Evolutionary conservation across 2,329 filamentous ascomycete species (phyloP).

Genomic region (Fusarium circinatum): DNA sequence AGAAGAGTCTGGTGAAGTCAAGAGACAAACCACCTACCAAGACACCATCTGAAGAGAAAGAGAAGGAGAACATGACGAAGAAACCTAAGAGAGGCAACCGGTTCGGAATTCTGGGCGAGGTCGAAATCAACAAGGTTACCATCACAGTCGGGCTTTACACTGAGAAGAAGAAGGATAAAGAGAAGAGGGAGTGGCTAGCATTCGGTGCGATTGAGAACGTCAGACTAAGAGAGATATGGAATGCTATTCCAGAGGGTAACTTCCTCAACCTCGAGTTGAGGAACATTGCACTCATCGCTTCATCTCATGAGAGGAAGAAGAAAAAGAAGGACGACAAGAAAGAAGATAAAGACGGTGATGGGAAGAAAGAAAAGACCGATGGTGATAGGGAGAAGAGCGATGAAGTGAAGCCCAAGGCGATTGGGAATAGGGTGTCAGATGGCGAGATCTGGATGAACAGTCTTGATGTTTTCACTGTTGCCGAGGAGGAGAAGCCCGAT

Average conservation of each 20-base stretch:
- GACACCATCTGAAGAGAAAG: neutral
- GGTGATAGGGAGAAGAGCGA: neutral
- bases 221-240: neutral
- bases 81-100: neutral
- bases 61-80: neutral
- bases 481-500: neutral
- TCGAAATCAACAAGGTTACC: neutral
- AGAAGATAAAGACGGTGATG: neutral
- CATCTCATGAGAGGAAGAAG: neutral
- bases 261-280: neutral
- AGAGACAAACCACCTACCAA: fast-evolving
- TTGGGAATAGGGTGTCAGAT: neutral
- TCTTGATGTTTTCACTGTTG: fast-evolving
- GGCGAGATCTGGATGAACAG: neutral
- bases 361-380: neutral
- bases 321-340: neutral
- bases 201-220: neutral
- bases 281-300: neutral
- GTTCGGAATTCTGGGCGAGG: neutral
- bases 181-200: neutral
- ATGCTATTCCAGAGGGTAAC: neutral
- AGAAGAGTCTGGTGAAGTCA: neutral
- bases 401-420: neutral
- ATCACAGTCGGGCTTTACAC: neutral
- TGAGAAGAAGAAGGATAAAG: neutral